These are phyloP conservation scores for Gossypium stocksii DNA, from an alignment of 345 rosid genomes.

Conservation along the genomic window DNA sequence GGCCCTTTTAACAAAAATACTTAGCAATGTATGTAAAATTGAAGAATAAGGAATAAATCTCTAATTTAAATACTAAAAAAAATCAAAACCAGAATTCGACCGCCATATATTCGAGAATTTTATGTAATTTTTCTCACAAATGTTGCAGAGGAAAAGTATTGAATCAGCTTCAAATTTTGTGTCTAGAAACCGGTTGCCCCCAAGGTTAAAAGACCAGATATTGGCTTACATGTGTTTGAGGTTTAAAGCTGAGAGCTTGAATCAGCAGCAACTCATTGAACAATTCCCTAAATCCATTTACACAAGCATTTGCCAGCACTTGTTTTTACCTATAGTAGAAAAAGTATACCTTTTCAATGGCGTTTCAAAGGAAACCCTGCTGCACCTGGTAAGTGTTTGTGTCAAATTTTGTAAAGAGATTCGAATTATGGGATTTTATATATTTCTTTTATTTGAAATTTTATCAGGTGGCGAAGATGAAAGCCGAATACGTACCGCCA, in stretches of 20 bases:
- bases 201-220: constrained; percentile 70
- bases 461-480: constrained; percentile 68
- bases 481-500: constrained; percentile 90
- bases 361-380: constrained; percentile 54
- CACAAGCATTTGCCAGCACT: constrained; percentile 81
- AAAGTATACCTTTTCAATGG: constrained; percentile 73
- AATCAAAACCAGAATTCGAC: no score
- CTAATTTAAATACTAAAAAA: no score
- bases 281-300: constrained; percentile 87
- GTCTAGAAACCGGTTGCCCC: constrained; percentile 66
- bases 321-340: constrained; percentile 68
- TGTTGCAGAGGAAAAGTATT: constrained; percentile 77
- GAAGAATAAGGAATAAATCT: no score
- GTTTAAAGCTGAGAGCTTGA: constrained; percentile 87
- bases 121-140: background rate
- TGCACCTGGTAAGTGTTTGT: constrained; percentile 11
- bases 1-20: no score
- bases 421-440: background rate
- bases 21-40: no score
- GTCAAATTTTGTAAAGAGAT: background rate
- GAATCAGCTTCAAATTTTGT: constrained; percentile 82
- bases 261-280: constrained; percentile 73
- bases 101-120: background rate
- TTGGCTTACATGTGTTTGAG: constrained; percentile 90
- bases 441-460: no score